Conservation (phyloP, 2,329 filamentous ascomycete species). For the Sporothrix phasma region DNA sequence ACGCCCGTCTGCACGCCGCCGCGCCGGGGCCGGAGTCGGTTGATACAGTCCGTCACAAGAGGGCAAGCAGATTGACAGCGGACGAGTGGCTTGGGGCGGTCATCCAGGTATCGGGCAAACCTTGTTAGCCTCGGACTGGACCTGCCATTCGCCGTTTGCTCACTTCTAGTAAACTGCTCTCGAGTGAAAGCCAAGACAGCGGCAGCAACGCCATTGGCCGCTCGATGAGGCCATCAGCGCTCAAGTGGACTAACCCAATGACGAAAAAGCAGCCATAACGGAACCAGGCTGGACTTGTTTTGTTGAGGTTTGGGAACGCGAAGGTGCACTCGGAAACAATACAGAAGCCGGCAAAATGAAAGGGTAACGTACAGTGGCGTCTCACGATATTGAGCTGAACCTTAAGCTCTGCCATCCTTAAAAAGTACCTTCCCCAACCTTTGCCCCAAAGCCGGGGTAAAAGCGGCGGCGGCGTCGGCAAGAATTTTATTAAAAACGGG, state of each 20-base stretch:
- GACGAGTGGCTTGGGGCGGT: too few relatives aligned
- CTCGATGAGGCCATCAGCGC: conserved; percentile 14
- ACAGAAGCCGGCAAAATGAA: not conserved
- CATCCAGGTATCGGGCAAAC: not conserved
- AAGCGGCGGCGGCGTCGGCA: not conserved
- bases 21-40: conserved; percentile 7
- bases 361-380: not conserved
- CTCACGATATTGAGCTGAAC: not conserved
- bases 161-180: not conserved
- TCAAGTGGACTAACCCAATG: conserved; percentile 2
- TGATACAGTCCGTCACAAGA: not conserved
- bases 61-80: too few relatives aligned
- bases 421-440: not conserved
- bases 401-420: not conserved
- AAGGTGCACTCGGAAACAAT: not conserved
- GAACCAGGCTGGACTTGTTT: not conserved
- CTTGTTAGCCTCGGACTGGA: conserved; percentile 4
- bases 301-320: not conserved
- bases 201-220: conserved; percentile 10
- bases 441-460: conserved; percentile 2
- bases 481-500: not conserved
- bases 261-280: not conserved
- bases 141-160: not conserved
- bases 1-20: not conserved
- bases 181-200: too few relatives aligned